Conservation (phyloP, 495 filamentous ascomycete genomes). For the Talaromyces proteolyticus region DNA sequence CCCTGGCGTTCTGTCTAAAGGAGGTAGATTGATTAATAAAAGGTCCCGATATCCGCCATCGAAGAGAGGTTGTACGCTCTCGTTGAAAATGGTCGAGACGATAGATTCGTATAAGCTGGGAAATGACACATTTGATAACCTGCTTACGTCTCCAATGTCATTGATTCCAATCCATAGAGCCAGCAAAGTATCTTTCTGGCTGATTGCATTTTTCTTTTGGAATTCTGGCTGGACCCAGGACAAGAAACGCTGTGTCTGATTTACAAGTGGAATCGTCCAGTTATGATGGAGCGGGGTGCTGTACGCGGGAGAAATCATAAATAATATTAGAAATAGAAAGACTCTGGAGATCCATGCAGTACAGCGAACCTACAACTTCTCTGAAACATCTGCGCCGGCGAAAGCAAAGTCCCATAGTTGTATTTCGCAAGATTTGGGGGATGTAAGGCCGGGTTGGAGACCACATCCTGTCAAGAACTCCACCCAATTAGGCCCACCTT, state of each 20-base stretch:
- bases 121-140: constrained; percentile 30
- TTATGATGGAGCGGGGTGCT: constrained; percentile 43
- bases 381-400: constrained; percentile 43
- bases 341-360: too few species aligned
- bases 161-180: constrained; percentile 43
- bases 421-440: constrained; percentile 28
- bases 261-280: constrained; percentile 37
- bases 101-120: constrained; percentile 29
- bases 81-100: constrained; percentile 29
- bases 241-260: constrained; percentile 18
- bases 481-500: constrained; percentile 46
- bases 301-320: not conserved
- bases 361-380: constrained; percentile 20
- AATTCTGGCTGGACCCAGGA: not conserved
- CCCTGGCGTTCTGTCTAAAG: constrained; percentile 36
- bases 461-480: constrained; percentile 44
- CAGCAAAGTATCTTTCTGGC: constrained; percentile 25
- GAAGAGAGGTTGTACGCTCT: constrained; percentile 29
- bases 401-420: constrained; percentile 54
- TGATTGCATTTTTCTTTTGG: not conserved
- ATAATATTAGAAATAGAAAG: not conserved
- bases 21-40: constrained; percentile 46
- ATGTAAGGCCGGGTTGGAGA: constrained; percentile 23
- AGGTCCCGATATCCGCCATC: constrained; percentile 37
- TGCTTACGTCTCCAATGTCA: constrained; percentile 32